Base-by-base conservation (phyloP, 257 asterid genomes). In the Solanum dulcamara region DNA sequence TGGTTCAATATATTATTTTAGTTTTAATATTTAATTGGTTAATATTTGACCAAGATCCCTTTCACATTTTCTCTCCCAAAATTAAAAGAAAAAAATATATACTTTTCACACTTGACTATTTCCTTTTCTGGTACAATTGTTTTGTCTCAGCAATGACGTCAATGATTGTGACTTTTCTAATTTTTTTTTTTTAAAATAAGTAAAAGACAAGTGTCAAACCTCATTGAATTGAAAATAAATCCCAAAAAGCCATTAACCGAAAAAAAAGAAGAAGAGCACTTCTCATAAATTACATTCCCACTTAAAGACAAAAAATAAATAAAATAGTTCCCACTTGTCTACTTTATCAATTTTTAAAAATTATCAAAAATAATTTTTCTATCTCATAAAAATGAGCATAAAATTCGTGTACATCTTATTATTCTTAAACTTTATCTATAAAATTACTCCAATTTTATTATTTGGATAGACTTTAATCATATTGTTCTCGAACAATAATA, bases 61-160 rank as follows among this genome's bases (percentile, higher is more conserved):
- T 79, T 79, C 83, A 30, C 64, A 79, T 62, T 28, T 48, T 10
- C 32, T 37, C 22, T 70, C 2, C 80, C 28, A 35, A 70, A 70
- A 20, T 35, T 70, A 70, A 35, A 18, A 70, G 2, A 0, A 30
- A 30, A 30, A 57, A 66, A 30, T 1, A 14, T 6, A 15, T 33
- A 20, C 14, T 9, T n/a, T 75, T 75, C 82, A 75, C 60, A 44
- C 40, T 44, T 24, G 40, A 50, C 60, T 10, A 46, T 26, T 14
- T 14, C 24, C 82, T 44, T 26, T 26, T 75, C 24, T 44, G 4
- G 24, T 44, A 26, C 26, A 28, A 15, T 42, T 44, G 2, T 10
- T 28, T 79, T 28, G 64, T 79, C 83, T 79, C 28, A 46, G 42
- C 64, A 48, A 28, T 48, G 83, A 48, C 64, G 44, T 79, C 83